phyloP scores from a whole-genome alignment of 768 basidiomycete genomes.

The Leucocoprinus leucothites region DNA sequence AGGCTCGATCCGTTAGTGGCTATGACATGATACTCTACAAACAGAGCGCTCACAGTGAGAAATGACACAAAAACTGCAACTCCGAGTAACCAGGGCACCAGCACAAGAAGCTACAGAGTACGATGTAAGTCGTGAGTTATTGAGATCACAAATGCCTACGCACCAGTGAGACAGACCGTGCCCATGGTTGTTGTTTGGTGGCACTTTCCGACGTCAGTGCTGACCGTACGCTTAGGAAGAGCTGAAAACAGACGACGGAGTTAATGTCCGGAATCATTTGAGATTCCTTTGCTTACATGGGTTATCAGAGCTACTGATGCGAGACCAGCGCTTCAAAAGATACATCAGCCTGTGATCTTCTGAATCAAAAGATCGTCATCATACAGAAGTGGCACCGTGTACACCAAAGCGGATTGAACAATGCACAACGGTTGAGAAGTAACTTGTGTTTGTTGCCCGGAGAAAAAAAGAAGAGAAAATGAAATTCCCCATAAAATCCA shows the following conservation, averaged over 20 bases:
- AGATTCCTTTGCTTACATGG: no score
- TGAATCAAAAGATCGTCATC: no score
- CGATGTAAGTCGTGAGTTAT: not conserved
- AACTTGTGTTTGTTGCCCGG: constrained; percentile 26
- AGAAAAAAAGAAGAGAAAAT: constrained; percentile 27
- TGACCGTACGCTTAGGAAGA: no score
- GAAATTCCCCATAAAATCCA: constrained; percentile 29
- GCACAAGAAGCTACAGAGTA: not conserved
- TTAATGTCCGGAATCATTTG: no score
- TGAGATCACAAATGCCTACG: not conserved
- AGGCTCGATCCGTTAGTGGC: not conserved
- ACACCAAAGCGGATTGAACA: constrained; percentile 26
- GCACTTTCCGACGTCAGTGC: no score
- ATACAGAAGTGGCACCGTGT: constrained; percentile 19
- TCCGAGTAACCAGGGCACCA: constrained; percentile 1
- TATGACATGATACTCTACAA: no score
- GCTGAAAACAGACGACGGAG: no score
- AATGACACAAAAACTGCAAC: not conserved
- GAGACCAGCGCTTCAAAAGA: no score
- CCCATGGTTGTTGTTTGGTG: no score
- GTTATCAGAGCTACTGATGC: no score
- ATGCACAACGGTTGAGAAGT: constrained; percentile 23
- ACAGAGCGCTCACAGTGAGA: not conserved
- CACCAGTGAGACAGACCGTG: not conserved
- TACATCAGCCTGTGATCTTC: no score